These are phyloP conservation scores for Volvox reticuliferus DNA, from an alignment of 139 green algal species.

Conservation along the genomic window DNA sequence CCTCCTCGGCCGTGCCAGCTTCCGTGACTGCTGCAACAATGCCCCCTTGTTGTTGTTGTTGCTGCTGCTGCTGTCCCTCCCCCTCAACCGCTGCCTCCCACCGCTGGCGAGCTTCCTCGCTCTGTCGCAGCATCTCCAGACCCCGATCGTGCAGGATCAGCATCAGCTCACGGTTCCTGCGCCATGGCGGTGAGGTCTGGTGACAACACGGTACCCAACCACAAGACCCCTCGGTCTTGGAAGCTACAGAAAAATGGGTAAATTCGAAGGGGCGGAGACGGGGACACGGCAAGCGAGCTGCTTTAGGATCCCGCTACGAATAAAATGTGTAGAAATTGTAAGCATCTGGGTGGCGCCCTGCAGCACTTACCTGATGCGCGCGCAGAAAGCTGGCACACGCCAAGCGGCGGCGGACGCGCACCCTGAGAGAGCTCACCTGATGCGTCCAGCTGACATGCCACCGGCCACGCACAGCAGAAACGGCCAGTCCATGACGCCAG, in stretches of 20 bases:
- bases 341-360: neutral
- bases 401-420: neutral
- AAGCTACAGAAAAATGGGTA: neutral
- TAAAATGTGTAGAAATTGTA: neutral
- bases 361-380: neutral
- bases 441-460: constrained; percentile 2
- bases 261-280: neutral
- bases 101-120: neutral
- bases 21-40: neutral
- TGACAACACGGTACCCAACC: too few species aligned
- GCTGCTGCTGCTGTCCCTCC: neutral
- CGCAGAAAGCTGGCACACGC: neutral
- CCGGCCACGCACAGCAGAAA: neutral
- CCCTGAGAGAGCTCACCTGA: neutral
- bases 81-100: neutral
- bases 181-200: too few species aligned
- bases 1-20: neutral
- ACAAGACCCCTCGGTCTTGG: too few species aligned
- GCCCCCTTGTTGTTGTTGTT: neutral
- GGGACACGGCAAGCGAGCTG: neutral
- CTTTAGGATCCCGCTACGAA: neutral
- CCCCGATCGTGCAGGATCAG: constrained; percentile 20
- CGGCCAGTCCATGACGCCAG: neutral
- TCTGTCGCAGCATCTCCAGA: neutral
- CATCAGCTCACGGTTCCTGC: constrained; percentile 20